Percentiles rank a stretch among this genome's conserved stretches.
Evolutionary conservation across 257 asterid species (phyloP).

Genomic region (Solanum paucissectum): DNA sequence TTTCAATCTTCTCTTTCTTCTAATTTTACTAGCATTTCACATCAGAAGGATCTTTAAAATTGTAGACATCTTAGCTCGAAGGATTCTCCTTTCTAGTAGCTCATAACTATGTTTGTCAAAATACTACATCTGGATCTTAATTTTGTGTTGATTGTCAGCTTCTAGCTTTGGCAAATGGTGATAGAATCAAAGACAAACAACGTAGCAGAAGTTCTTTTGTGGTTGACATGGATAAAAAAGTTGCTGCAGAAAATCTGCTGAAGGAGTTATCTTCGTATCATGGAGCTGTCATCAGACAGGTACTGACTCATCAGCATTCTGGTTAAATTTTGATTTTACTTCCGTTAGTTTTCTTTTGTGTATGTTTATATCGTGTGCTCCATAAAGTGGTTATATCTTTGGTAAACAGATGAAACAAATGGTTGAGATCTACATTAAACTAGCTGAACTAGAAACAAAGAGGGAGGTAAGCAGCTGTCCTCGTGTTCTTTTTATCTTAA

Average conservation of each 20-base stretch:
- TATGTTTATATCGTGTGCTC: background rate
- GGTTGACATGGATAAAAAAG: conserved; percentile 85
- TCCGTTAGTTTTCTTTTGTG: background rate
- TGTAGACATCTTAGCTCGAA: background rate
- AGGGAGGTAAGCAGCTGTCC: conserved; percentile 53
- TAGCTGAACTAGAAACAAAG: conserved; percentile 92
- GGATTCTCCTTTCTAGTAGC: background rate
- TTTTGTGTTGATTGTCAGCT: conserved; percentile 37
- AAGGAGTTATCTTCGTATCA: conserved; percentile 67
- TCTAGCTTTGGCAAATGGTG: conserved; percentile 94
- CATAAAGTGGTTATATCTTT: conserved; percentile 10
- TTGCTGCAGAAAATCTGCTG: conserved; percentile 88
- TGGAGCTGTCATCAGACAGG: conserved; percentile 73
- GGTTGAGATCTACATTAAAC: conserved; percentile 97
- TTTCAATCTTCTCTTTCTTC: background rate
- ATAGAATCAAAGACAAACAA: conserved; percentile 94
- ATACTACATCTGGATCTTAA: conserved; percentile 2
- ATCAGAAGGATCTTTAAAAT: background rate
- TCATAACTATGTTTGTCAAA: background rate
- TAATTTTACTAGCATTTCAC: background rate
- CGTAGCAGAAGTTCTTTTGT: conserved; percentile 93
- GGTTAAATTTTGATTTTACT: conserved; percentile 1
- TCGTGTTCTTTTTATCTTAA: conserved; percentile 3
- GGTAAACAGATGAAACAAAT: conserved; percentile 78
- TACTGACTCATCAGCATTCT: conserved; percentile 15